Evolutionary conservation across 495 filamentous ascomycete species (phyloP), one percentile per base, ranked within the genome.

Genomic region (Penicillium flavigenum): DNA sequence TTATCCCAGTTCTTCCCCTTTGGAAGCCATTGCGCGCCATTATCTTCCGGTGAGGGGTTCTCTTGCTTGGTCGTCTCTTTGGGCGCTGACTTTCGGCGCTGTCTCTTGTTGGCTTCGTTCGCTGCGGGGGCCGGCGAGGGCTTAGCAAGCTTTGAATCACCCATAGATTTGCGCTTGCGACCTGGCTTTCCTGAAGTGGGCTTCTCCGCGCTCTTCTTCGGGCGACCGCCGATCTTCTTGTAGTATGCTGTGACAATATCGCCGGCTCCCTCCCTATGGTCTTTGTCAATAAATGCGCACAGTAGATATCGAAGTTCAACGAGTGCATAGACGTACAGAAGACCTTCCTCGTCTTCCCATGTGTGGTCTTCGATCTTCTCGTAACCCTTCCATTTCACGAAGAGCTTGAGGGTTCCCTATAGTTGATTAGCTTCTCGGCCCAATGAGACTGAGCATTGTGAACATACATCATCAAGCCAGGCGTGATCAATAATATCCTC

Each of bases 361-460:
- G 86, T 88, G 39, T 70, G 65, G 48, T 88, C 85, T 1, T 61
- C 59, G 11, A 71, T 72, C 17, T 82, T 72, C 0, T 82, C 77
- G 56, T 85, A 88, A 0, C 84, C 86, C 51, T 81, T 74, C 86
- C 86, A 88, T 62, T 87, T 87, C 47, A 88, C 81, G 10, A 79
- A 58, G 17, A 85, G 79, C 26, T 75, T 54, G 32, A 82, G 58
- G 0, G 55, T 62, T 29, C 74, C 74, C 77, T 83, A 31, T 44
- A 26, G n/a, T 61, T 47, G 3, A 42, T 66, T 47, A 72, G 63
- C 54, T 55, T 44, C 31, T 24, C 20, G 32, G 31, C 17, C 12
- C n/a, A 38, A 16, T 31, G 11, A 17, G 24, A 22, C 5, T 8
- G 11, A 31, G 48, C 20, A 20, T 34, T 11, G 44, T 39, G 47